Conservation (phyloP, 345 rosid genomes). For the Cochlearia excelsa region DNA sequence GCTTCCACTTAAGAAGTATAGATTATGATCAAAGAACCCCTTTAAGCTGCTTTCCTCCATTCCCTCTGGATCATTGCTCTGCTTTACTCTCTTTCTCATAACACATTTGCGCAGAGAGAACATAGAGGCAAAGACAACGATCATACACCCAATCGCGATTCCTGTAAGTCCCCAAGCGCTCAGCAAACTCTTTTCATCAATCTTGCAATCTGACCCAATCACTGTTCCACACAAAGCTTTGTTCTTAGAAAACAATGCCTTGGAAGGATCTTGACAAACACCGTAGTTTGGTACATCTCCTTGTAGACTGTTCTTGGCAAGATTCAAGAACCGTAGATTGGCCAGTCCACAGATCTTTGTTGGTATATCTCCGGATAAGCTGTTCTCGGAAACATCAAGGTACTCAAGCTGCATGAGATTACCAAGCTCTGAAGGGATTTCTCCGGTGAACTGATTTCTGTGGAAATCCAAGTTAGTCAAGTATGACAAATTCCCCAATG, state of each 20-base stretch:
- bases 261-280: constrained; percentile 54
- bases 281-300: constrained; percentile 65
- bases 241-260: constrained; percentile 53
- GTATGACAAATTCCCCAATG: constrained; percentile 66
- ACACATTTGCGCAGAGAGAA: constrained; percentile 48
- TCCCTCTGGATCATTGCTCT: constrained; percentile 45
- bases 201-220: constrained; percentile 49
- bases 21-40: constrained; percentile 49
- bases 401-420: constrained; percentile 61
- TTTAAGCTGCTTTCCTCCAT: constrained; percentile 50
- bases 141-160: constrained; percentile 40
- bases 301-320: constrained; percentile 54
- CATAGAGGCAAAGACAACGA: constrained; percentile 38
- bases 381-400: constrained; percentile 61
- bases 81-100: constrained; percentile 36
- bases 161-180: constrained; percentile 56
- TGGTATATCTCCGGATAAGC: constrained; percentile 63
- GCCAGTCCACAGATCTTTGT: constrained; percentile 48
- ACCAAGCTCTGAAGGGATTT: constrained; percentile 57
- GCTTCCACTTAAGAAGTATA: constrained; percentile 67
- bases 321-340: constrained; percentile 46
- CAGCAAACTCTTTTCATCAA: constrained; percentile 31
- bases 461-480: constrained; percentile 64
- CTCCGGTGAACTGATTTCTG: constrained; percentile 55
- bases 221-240: constrained; percentile 53